phyloP scores from a whole-genome alignment of 208 protist species.

The Trichomonas vaginalis region DNA sequence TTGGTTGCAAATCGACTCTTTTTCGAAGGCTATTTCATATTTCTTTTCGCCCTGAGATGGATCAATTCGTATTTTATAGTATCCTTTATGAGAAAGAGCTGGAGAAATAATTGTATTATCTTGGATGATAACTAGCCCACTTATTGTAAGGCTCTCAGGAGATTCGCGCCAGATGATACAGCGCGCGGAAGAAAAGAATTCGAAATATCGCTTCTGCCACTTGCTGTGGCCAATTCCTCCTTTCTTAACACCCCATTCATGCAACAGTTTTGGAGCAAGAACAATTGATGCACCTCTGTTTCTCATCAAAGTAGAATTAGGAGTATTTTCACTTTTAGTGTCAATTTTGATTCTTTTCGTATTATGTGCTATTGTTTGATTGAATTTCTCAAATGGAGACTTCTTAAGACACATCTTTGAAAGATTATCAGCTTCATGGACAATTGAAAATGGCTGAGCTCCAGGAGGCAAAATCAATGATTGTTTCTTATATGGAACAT shows the following conservation, averaged over 20 bases:
- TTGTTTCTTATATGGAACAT: background rate
- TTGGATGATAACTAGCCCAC: background rate
- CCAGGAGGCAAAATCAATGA: background rate
- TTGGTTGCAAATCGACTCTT: background rate
- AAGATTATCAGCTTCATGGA: background rate
- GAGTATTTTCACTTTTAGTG: background rate
- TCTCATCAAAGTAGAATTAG: background rate
- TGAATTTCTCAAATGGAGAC: background rate
- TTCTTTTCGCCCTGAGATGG: background rate
- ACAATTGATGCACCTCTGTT: background rate
- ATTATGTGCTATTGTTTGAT: background rate
- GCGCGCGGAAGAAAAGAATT: background rate
- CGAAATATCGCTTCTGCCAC: background rate
- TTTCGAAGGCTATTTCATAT: background rate
- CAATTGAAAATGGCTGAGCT: background rate
- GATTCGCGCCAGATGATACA: background rate
- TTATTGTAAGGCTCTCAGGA: background rate
- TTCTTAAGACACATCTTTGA: background rate
- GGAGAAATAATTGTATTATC: background rate
- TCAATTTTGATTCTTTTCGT: background rate
- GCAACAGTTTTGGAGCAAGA: background rate
- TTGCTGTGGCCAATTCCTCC: background rate
- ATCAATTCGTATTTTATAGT: background rate
- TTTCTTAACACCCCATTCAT: background rate
- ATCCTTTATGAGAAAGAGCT: background rate